Percentiles rank a stretch among this genome's conserved stretches.
Evolutionary conservation across 441 rosid genomes (phyloP).

Genomic region (Pelargonium cotyledonis): DNA sequence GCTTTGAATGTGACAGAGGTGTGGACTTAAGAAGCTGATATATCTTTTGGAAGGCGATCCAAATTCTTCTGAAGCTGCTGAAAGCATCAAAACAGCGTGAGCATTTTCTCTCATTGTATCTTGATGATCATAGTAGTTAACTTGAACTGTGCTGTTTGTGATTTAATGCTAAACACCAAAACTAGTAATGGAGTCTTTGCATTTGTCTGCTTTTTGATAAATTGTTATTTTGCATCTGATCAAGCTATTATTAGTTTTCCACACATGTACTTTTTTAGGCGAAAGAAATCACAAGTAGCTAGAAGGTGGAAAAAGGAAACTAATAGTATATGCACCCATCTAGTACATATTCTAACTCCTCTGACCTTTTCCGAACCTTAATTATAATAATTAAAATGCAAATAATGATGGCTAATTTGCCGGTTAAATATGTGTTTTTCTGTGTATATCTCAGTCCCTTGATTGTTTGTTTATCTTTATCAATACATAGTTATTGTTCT

Average conservation of each 20-base stretch:
- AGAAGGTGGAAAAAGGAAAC: too few species aligned
- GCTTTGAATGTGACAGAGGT: constrained; percentile 41
- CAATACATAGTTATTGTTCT: too few species aligned
- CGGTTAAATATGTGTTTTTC: too few species aligned
- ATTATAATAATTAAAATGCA: not conserved
- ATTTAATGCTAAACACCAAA: too few species aligned
- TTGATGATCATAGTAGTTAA: too few species aligned
- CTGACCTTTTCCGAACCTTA: not conserved
- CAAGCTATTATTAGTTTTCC: constrained; percentile 4
- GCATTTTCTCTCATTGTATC: constrained; percentile 18
- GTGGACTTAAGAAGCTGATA: constrained; percentile 79
- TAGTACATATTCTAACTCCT: not conserved
- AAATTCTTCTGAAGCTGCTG: constrained; percentile 73
- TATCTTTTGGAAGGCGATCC: constrained; percentile 94
- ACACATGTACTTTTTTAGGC: too few species aligned
- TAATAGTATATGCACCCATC: not conserved
- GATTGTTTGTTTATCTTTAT: too few species aligned
- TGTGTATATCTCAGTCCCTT: too few species aligned
- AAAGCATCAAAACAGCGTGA: constrained; percentile 90
- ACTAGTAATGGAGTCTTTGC: too few species aligned
- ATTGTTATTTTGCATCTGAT: not conserved
- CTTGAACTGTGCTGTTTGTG: too few species aligned
- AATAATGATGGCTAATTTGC: not conserved
- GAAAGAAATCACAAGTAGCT: too few species aligned
- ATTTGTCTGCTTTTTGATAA: too few species aligned